These are phyloP conservation scores for Colletotrichum falcatum DNA, from an alignment of 2,329 filamentous ascomycete genomes.

Conservation along the genomic window DNA sequence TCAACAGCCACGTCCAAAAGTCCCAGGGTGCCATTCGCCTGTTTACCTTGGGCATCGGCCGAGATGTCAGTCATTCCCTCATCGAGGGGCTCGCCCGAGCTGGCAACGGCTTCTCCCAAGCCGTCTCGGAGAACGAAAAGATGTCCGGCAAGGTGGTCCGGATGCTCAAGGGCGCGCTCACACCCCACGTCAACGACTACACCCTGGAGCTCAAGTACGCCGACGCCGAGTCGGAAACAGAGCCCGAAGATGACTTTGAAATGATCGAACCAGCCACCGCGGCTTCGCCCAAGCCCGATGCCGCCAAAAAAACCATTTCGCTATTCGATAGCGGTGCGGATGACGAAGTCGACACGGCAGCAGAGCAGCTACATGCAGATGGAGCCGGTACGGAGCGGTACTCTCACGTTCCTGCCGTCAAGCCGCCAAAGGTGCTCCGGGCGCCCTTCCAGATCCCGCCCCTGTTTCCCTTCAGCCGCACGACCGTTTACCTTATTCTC, in stretches of 20 bases:
- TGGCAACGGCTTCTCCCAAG: constrained; percentile 71
- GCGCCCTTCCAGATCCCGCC: constrained; percentile 72
- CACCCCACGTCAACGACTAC: constrained; percentile 74
- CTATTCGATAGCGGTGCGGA: constrained; percentile 67
- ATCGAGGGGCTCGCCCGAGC: constrained; percentile 66
- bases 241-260: constrained; percentile 67
- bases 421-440: constrained; percentile 70
- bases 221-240: constrained; percentile 39
- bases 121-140: constrained; percentile 71
- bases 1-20: constrained; percentile 55
- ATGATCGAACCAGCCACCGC: constrained; percentile 65
- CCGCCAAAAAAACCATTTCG: constrained; percentile 62
- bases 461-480: constrained; percentile 75
- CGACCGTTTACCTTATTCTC: constrained; percentile 74
- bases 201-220: constrained; percentile 71
- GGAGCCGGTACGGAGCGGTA: constrained; percentile 50
- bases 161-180: constrained; percentile 79
- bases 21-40: constrained; percentile 60
- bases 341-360: constrained; percentile 49
- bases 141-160: constrained; percentile 77
- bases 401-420: constrained; percentile 64
- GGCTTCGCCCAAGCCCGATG: constrained; percentile 52
- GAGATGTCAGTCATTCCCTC: constrained; percentile 61
- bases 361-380: constrained; percentile 41
- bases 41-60: constrained; percentile 68